Evolutionary conservation across 2,329 filamentous ascomycete genomes (phyloP), one percentile per base, ranked within the genome.

Genomic region (Hypoxylon sp.): DNA sequence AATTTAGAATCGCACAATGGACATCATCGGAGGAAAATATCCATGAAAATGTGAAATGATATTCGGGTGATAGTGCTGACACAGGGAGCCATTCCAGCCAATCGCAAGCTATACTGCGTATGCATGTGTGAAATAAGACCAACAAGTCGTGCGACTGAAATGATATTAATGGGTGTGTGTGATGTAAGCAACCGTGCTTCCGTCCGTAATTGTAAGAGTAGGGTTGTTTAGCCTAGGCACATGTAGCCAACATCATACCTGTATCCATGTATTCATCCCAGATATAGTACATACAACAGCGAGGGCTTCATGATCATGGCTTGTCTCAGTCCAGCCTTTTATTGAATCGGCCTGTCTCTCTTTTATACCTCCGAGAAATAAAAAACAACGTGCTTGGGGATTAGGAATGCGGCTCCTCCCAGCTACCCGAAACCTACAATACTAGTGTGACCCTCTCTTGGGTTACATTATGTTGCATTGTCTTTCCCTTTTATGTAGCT

Each of bases 11-110:
- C 46, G 15, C 53, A 48, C 27, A 42, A 56, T 8, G 27, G 35
- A n/a, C 37, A 59, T 13, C 29, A 48, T 17, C 50, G n/a, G 27
- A 11, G 27, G 42, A 8, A 27, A 42, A 19, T 52, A 21, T 17
- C 11, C 31, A n/a, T 39, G 29, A 48, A 31, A 42, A 42, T 8
- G 37, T 7, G 51, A 48, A 32, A 27, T 29, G 17, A 56, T 55
- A 65, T 55, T 39, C 32, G 50, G 51, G 44, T 61, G 52, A 56
- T 61, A 58, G 47, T 50, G 58, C 58, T 62, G 64, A 62, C 64
- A 35, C 32, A 47, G 31, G 39, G 29, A 29, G 27, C n/a, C 21
- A 31, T 46, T 29, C 29, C 21, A 54, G 24, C 63, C 63, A 62
- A 66, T 66, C 29, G 47, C 54, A 62, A 39, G 24, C 37, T 58